phyloP scores from a whole-genome alignment of 1,139 yeast species.

The Geotrichum cucujoidarum region DNA sequence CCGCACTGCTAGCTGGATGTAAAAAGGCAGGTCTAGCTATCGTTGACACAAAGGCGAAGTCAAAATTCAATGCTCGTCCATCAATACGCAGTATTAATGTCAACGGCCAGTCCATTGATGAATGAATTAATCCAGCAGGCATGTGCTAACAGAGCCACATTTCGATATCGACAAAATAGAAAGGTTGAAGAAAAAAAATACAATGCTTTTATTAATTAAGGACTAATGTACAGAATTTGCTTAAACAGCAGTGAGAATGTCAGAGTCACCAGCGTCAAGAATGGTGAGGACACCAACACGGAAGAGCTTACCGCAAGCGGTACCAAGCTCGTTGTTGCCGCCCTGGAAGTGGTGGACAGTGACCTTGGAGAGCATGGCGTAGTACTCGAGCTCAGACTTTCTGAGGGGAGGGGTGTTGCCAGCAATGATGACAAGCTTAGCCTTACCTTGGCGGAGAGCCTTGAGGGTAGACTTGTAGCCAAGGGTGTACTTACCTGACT shows the following conservation, averaged over 20 bases:
- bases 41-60: no score
- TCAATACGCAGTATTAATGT: no score
- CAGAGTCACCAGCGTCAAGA: conserved; percentile 99
- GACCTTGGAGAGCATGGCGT: conserved; percentile 99
- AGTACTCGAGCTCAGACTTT: conserved; percentile 99
- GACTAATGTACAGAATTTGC: not conserved
- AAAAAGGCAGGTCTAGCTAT: no score
- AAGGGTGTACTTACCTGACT: conserved; percentile 99
- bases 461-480: conserved; percentile 99
- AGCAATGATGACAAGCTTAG: conserved; percentile 96
- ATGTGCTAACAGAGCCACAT: not conserved
- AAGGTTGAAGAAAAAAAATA: not conserved
- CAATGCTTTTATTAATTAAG: not conserved
- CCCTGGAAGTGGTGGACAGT: conserved; percentile 97
- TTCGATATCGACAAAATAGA: not conserved
- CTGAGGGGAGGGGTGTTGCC: conserved; percentile 99
- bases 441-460: conserved; percentile 92
- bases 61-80: no score
- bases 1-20: no score
- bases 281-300: conserved; percentile 97
- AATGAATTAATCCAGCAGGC: no score
- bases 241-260: conserved; percentile 61
- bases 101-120: no score
- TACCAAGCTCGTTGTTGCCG: conserved; percentile 99
- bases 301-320: conserved; percentile 99